Conservation (phyloP, 2,329 filamentous ascomycete genomes). For the Coniochaeta sp. region DNA sequence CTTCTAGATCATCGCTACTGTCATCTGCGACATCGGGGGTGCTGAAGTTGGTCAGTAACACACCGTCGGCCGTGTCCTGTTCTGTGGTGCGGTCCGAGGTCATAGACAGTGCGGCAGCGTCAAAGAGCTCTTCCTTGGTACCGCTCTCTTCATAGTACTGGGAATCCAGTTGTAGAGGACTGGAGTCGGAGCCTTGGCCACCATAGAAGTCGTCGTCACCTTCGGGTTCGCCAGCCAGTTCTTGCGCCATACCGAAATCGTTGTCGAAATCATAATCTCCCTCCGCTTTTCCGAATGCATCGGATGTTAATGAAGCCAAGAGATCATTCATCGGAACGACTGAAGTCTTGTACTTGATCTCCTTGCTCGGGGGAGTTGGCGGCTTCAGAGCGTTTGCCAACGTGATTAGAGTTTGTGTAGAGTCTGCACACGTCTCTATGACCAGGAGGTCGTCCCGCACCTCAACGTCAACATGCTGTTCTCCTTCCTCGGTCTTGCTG, state of each 20-base stretch:
- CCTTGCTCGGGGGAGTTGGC: constrained; percentile 73
- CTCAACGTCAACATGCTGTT: constrained; percentile 69
- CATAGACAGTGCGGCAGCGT: constrained; percentile 30
- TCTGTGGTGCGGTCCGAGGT: constrained; percentile 30
- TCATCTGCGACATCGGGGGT: constrained; percentile 38
- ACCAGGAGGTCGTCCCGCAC: constrained; percentile 81
- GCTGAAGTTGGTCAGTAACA: constrained; percentile 33
- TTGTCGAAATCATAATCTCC: constrained; percentile 56
- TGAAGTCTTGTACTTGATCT: constrained; percentile 79
- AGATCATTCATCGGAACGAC: constrained; percentile 82
- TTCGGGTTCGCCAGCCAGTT: constrained; percentile 26
- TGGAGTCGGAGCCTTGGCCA: constrained; percentile 15
- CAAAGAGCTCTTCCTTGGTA: constrained; percentile 39
- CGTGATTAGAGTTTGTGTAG: constrained; percentile 81
- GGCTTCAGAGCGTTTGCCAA: constrained; percentile 75
- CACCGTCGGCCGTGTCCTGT: constrained; percentile 36
- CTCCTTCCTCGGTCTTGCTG: constrained; percentile 44
- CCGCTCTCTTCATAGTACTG: constrained; percentile 38
- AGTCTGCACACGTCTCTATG: constrained; percentile 92
- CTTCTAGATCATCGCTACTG: constrained; percentile 49
- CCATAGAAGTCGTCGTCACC: constrained; percentile 18
- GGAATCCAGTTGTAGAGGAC: constrained; percentile 30
- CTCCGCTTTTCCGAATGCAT: constrained; percentile 63
- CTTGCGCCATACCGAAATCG: constrained; percentile 49
- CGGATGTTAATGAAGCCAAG: constrained; percentile 81